Evolutionary conservation across 1,284 basidiomycete genomes (phyloP), one percentile per base, ranked within the genome.

Genomic region (Puccinia coronata): DNA sequence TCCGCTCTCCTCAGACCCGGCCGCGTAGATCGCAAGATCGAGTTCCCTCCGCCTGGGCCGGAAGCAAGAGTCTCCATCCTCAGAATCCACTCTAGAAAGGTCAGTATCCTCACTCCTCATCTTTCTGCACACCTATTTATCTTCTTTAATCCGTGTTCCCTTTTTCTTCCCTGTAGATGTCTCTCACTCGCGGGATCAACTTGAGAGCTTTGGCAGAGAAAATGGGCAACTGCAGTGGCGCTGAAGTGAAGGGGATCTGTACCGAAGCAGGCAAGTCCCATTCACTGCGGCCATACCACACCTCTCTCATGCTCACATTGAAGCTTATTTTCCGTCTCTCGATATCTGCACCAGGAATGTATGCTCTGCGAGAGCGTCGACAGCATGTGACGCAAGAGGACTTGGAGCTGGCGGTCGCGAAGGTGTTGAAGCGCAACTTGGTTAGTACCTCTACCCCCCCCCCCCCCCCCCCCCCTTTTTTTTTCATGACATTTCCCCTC

Each of bases 381-480:
- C 95, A 98, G 84, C 95, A 98, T 86, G 96, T 98, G 69, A 96
- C 95, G 1, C 95, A 98, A 87, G 96, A 98, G 85, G 96, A 99
- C 87, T 98, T 99, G 85, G 96, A 98, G 89, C 95, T 98, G 88
- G 96, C 96, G 49, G 92, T 99, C 20, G 94, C 95, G 5, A 99
- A 98, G 91, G 87, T 88, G 89, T 92, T 78, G 75, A 78, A 78
- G 49, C 61, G 75, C 39, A 78, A 78, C 36, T 23, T 78, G 61
- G 75, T 78, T 23, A 47, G 75, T 69, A 4, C 61, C 8, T 6
- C 16, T 43, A 16, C 43, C 16, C 16, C 43, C 16, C 43, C 43
- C 16, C 43, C 6, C 16, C 8, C 16, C 43, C 43, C 43, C 43
- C 16, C 39, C 36, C 25, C n/a, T 49, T 49, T 47, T 12, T 63